Evolutionary conservation across 2,329 filamentous ascomycete genomes (phyloP).

Genomic region (Sarocladiaceae sp.): DNA sequence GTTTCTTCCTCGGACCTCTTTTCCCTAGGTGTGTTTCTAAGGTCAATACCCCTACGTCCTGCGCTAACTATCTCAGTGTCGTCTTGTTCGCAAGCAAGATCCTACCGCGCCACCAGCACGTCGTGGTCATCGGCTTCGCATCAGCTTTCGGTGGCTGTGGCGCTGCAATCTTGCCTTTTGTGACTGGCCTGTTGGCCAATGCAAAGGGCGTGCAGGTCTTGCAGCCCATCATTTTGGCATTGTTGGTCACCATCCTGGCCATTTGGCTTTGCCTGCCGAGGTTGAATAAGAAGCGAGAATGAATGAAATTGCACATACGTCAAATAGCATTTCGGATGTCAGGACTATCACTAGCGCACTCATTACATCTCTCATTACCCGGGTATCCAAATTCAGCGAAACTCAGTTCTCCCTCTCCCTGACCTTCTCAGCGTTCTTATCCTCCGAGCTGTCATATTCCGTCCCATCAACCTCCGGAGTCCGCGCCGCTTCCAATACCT

Average conservation of each 20-base stretch:
- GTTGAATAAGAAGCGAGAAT: slow-evolving; percentile 31
- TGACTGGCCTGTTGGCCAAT: neutral
- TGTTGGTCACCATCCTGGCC: slow-evolving; percentile 35
- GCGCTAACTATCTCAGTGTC: slow-evolving; percentile 27
- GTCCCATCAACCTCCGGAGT: neutral
- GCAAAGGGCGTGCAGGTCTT: slow-evolving; percentile 41
- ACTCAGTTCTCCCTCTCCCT: neutral
- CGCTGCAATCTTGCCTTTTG: slow-evolving; percentile 62
- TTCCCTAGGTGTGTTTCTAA: slow-evolving; percentile 59
- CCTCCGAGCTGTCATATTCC: neutral
- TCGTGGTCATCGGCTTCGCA: slow-evolving; percentile 76
- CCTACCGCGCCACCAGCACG: slow-evolving; percentile 68
- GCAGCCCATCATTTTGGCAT: slow-evolving; percentile 46
- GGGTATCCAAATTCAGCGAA: no score
- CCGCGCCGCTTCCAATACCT: neutral
- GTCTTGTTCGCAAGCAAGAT: slow-evolving; percentile 72
- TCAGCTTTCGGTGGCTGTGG: slow-evolving; percentile 73
- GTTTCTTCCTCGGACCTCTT: slow-evolving; percentile 74
- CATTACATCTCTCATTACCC: no score
- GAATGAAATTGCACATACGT: slow-evolving; percentile 7
- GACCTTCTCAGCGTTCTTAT: neutral
- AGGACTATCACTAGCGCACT: no score
- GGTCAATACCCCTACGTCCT: no score
- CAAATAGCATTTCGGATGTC: no score
- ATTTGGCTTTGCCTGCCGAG: slow-evolving; percentile 38